phyloP scores from a whole-genome alignment of 257 asterid species.

The Solanum virginianum region DNA sequence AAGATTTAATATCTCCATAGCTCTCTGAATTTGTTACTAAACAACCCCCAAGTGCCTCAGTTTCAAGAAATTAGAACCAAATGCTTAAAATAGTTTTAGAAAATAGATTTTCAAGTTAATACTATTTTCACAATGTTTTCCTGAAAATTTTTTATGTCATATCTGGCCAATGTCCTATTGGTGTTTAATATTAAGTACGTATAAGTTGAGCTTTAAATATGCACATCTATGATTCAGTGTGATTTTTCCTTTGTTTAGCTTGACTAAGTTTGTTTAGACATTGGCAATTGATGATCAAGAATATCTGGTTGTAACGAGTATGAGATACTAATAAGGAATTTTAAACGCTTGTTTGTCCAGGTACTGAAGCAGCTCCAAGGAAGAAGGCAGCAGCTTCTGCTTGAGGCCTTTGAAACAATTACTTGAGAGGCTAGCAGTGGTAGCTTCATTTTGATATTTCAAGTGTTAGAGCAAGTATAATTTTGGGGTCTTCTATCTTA shows the following conservation, averaged over 20 bases:
- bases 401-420: constrained; percentile 1
- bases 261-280: background rate
- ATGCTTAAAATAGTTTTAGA: background rate
- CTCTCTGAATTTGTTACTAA: background rate
- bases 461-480: background rate
- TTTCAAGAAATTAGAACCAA: background rate
- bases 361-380: constrained; percentile 75
- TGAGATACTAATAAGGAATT: background rate
- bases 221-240: background rate
- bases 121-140: background rate
- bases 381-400: constrained; percentile 58
- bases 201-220: background rate
- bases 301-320: background rate
- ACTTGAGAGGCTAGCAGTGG: constrained; percentile 2
- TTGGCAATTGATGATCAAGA: background rate
- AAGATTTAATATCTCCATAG: background rate
- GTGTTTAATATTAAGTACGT: background rate
- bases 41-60: background rate
- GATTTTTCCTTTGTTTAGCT: background rate
- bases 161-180: background rate
- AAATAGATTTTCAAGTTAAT: background rate
- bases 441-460: constrained; percentile 2
- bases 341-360: background rate
- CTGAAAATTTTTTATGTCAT: background rate
- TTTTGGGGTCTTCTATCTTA: constrained; percentile 1